phyloP scores from a whole-genome alignment of 106 monocot species.

The Acorus calamus region DNA sequence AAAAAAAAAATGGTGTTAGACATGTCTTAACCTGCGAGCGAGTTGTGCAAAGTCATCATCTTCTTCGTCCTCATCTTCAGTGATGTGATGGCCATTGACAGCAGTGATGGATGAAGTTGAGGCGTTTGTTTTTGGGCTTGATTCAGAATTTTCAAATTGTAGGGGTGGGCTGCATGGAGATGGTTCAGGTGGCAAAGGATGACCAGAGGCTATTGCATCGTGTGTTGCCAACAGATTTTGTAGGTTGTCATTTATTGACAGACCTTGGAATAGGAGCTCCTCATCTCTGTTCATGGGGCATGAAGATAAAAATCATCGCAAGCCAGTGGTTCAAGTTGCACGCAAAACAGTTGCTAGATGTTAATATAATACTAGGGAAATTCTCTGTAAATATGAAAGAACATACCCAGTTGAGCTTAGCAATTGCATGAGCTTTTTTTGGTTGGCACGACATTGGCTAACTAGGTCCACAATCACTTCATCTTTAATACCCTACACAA shows the following conservation, averaged over 20 bases:
- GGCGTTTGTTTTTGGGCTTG: slow-evolving; percentile 8
- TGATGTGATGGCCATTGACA: neutral
- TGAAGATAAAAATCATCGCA: no score
- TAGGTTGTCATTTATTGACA: slow-evolving; percentile 65
- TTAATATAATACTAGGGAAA: no score
- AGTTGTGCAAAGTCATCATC: slow-evolving; percentile 66
- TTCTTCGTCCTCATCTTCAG: slow-evolving; percentile 38
- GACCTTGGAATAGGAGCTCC: slow-evolving; percentile 57
- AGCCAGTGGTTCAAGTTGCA: no score
- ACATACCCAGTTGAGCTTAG: slow-evolving; percentile 64
- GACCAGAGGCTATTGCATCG: slow-evolving; percentile 58
- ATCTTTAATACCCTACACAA: slow-evolving; percentile 36
- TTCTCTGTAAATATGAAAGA: no score
- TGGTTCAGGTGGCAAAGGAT: slow-evolving; percentile 33
- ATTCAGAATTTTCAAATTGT: neutral
- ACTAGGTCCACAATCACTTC: slow-evolving; percentile 86
- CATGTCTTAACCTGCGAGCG: slow-evolving; percentile 43
- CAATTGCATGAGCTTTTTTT: slow-evolving; percentile 62
- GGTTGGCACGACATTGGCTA: slow-evolving; percentile 67
- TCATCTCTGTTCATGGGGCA: no score
- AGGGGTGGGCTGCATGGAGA: neutral
- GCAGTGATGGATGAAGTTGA: neutral
- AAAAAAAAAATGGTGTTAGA: neutral
- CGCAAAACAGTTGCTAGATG: no score
- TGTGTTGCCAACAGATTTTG: slow-evolving; percentile 63